Percentiles rank a stretch among this genome's conserved stretches.
Evolutionary conservation across 2,329 filamentous ascomycete genomes (phyloP).

Genomic region (Fusarium nygamai): DNA sequence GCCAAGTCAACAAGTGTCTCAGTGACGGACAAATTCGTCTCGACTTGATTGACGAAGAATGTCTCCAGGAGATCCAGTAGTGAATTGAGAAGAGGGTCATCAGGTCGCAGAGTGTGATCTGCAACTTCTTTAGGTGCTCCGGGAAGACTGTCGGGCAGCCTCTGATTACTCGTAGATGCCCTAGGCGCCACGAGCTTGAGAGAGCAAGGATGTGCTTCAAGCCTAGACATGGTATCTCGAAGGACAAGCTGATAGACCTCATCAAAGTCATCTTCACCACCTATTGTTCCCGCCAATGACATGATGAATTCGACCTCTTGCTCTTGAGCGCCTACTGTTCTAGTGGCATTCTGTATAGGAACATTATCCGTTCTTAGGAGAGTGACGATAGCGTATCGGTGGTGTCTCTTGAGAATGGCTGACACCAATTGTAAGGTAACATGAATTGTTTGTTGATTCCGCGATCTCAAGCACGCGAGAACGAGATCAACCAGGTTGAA

Average conservation of each 20-base stretch:
- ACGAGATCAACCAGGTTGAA: conserved; percentile 96
- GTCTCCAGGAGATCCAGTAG: conserved; percentile 76
- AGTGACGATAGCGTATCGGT: conserved; percentile 83
- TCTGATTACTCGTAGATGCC: conserved; percentile 64
- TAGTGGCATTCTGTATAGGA: conserved; percentile 62
- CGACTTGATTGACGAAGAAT: conserved; percentile 91
- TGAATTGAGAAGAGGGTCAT: conserved; percentile 72
- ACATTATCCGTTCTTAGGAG: conserved; percentile 74
- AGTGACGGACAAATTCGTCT: conserved; percentile 89
- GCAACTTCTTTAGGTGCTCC: conserved; percentile 69
- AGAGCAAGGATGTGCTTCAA: conserved; percentile 80
- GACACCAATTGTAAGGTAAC: conserved; percentile 90
- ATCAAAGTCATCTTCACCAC: conserved; percentile 75
- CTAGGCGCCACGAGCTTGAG: conserved; percentile 72
- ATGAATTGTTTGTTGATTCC: conserved; percentile 87
- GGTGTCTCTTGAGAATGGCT: conserved; percentile 86
- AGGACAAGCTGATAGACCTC: conserved; percentile 77
- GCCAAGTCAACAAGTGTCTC: conserved; percentile 84
- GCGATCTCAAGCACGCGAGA: conserved; percentile 83
- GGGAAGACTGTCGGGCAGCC: conserved; percentile 66
- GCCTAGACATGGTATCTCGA: conserved; percentile 73
- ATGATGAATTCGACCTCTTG: conserved; percentile 79
- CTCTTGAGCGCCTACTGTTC: conserved; percentile 79
- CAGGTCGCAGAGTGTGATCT: conserved; percentile 69
- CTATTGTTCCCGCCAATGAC: conserved; percentile 72